A percentile compares a stretch with the other conserved stretches of the same genome.
phyloP scores from a whole-genome alignment of 2,329 filamentous ascomycete genomes.

The Botrytis paeoniae region DNA sequence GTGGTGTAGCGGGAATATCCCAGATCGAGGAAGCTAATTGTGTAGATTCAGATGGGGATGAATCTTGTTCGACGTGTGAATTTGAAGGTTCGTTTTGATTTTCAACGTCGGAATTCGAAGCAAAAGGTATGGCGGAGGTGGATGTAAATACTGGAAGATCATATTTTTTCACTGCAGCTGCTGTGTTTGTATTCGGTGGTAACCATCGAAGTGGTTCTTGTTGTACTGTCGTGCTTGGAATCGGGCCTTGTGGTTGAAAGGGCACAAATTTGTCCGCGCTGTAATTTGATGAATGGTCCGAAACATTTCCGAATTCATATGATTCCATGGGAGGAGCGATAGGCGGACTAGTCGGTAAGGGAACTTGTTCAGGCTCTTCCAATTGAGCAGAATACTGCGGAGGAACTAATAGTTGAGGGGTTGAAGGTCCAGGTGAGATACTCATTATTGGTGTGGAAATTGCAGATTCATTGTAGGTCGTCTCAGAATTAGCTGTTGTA shows the following conservation, averaged over 20 bases:
- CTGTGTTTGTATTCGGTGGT: conserved; percentile 44
- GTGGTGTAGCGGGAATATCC: conserved; percentile 40
- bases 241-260: conserved; percentile 55
- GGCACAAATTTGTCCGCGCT: conserved; percentile 48
- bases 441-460: conserved; percentile 13
- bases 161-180: conserved; percentile 29
- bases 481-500: neutral
- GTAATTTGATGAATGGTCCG: conserved; percentile 11
- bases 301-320: conserved; percentile 8
- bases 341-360: conserved; percentile 33
- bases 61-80: conserved; percentile 6
- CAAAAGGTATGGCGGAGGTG: conserved; percentile 37
- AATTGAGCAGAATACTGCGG: conserved; percentile 23
- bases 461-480: neutral
- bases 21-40: conserved; percentile 32
- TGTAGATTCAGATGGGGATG: neutral
- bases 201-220: conserved; percentile 50
- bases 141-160: conserved; percentile 37
- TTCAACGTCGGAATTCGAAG: conserved; percentile 9
- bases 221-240: conserved; percentile 40
- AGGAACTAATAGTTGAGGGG: conserved; percentile 24
- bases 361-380: conserved; percentile 26
- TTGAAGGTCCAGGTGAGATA: conserved; percentile 24
- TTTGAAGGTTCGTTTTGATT: conserved; percentile 14
- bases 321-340: conserved; percentile 7